Percentiles rank a stretch among this genome's conserved stretches.
Evolutionary conservation across 2,329 filamentous ascomycete species (phyloP).

Genomic region (Xylaria sp.): DNA sequence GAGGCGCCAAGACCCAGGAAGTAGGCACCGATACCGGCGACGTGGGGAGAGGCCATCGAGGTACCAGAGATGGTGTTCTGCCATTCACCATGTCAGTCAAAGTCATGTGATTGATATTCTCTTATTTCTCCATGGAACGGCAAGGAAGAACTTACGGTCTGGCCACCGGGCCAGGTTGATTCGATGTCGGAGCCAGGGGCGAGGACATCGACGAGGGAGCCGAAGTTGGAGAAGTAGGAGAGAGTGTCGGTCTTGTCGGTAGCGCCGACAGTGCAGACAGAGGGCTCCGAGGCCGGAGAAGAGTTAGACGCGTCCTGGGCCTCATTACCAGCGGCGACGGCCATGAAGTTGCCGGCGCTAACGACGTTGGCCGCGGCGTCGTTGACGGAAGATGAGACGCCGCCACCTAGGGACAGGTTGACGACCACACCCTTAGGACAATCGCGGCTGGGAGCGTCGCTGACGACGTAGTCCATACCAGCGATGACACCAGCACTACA

Average conservation of each 20-base stretch:
- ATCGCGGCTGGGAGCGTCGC: slow-evolving; percentile 55
- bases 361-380: slow-evolving; percentile 59
- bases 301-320: slow-evolving; percentile 52
- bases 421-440: slow-evolving; percentile 60
- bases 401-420: slow-evolving; percentile 66
- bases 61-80: slow-evolving; percentile 65
- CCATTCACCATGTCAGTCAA: slow-evolving; percentile 41
- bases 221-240: slow-evolving; percentile 63
- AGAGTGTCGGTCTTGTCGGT: slow-evolving; percentile 54
- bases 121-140: slow-evolving; percentile 24
- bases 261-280: slow-evolving; percentile 66
- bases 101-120: neutral
- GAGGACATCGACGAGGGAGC: slow-evolving; percentile 56
- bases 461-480: slow-evolving; percentile 55
- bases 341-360: slow-evolving; percentile 60
- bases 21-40: slow-evolving; percentile 70
- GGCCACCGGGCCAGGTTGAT: slow-evolving; percentile 53
- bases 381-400: slow-evolving; percentile 60
- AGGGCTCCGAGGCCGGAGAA: slow-evolving; percentile 61
- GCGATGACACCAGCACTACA: slow-evolving; percentile 46
- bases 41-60: slow-evolving; percentile 70
- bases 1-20: slow-evolving; percentile 58
- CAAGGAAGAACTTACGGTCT: slow-evolving; percentile 37
- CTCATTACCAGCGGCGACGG: slow-evolving; percentile 67
- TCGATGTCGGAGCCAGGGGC: slow-evolving; percentile 57